Conservation (phyloP, 2,329 filamentous ascomycete species). For the Colletotrichum zoysiae region DNA sequence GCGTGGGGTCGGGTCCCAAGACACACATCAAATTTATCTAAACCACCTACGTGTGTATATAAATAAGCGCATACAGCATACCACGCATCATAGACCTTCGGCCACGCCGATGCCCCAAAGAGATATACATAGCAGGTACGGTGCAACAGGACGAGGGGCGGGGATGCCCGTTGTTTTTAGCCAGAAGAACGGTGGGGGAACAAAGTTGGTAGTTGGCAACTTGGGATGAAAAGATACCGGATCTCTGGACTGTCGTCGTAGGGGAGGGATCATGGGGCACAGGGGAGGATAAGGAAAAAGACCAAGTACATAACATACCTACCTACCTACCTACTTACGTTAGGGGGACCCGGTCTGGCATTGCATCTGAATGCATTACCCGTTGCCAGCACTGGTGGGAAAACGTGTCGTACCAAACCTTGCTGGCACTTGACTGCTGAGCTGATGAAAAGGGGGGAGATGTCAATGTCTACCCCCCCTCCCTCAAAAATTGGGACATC, state of each 20-base stretch:
- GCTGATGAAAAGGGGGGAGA: neutral
- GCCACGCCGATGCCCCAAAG: slow-evolving; percentile 16
- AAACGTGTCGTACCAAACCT: neutral
- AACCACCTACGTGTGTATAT: neutral
- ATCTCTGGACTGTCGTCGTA: neutral
- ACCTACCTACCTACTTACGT: neutral
- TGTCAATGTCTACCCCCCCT: neutral
- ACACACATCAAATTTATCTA: neutral
- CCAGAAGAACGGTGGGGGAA: neutral
- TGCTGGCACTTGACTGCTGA: neutral
- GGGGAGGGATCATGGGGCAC: neutral
- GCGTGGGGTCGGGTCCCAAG: neutral
- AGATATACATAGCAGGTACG: neutral
- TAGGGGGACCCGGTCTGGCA: slow-evolving; percentile 25
- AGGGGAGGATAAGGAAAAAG: neutral
- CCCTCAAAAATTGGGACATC: neutral
- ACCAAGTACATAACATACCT: neutral
- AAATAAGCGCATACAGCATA: neutral
- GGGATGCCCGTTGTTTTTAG: neutral
- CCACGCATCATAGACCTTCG: neutral
- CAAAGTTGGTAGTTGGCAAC: neutral
- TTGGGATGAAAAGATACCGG: neutral
- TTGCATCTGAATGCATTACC: neutral
- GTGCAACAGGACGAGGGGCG: neutral
- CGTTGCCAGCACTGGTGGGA: neutral